Base-by-base conservation (phyloP, 1,139 yeast genomes). In the Protomyces macrosporus region DNA sequence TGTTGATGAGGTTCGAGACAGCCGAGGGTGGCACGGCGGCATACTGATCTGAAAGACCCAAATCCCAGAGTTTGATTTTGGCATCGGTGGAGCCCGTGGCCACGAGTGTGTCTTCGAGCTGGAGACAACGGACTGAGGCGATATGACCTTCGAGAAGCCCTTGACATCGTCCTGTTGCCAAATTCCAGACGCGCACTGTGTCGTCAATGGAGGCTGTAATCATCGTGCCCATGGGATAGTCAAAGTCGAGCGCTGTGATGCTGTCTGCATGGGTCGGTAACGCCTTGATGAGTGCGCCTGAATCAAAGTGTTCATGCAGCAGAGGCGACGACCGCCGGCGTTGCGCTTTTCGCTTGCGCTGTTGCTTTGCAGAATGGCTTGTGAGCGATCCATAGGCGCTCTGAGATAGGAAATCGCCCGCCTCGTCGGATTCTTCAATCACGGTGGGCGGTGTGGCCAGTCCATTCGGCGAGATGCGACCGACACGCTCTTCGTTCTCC, bases 111-210 rank as follows among this genome's bases (percentile, higher is more conserved):
- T 80, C 81, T 55, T 82, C 81, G 78, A 84, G 77, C 68, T 83
- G 85, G 71, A 85, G 75, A 68, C 87, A 83, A 60, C 77, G 77
- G 3, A 85, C 85, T 4, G 83, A 76, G 0, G 87, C 84, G 68
- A 68, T 84, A 87, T 75, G 78, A 6, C 78, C 78, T 14, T 64
- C 68, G 4, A 76, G 69, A 14, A 68, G 63, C 3, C 72, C 72
- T 23, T 70, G 65, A 23, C 70, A 69, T 70, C 76, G 80, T 59
- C 80, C 83, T 65, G 80, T 77, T 67, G 81, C 81, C 74, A 81
- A 76, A 76, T 90, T 96, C 96, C 97, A 90, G 5, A 91, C 88
- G 68, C 88, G 82, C 7, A 90, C 88, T 0, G 90, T 85, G 72
- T 86, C 89, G 74, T 90, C 96, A 70, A 85, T 77, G 3, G 90